A percentile compares a stretch with the other conserved stretches of the same genome.
Conservation (phyloP, 148 eudicot species). For the Spergularia bocconei region DNA sequence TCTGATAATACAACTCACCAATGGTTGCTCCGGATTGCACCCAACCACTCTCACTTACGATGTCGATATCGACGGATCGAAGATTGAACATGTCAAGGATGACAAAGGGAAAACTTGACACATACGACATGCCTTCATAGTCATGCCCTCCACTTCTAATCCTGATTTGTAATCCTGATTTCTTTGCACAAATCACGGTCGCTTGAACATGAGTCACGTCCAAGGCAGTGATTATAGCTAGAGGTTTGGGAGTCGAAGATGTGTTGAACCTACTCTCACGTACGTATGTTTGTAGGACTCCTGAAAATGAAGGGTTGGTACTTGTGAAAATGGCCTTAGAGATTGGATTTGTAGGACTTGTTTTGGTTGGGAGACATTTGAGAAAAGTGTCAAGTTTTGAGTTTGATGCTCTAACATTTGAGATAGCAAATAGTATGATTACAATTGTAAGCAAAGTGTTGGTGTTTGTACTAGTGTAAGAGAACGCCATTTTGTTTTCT, state of each 20-base stretch:
- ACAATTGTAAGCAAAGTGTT: too few relatives aligned
- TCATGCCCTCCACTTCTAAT: slow-evolving; percentile 42
- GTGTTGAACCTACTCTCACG: slow-evolving; percentile 34
- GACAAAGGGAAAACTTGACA: slow-evolving; percentile 26
- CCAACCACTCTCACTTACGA: slow-evolving; percentile 26
- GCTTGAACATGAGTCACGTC: slow-evolving; percentile 37
- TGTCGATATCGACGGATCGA: slow-evolving; percentile 22
- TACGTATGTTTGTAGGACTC: slow-evolving; percentile 23
- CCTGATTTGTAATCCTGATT: slow-evolving; percentile 20
- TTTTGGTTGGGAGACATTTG: slow-evolving; percentile 25
- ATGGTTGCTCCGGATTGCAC: slow-evolving; percentile 34
- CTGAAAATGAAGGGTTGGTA: slow-evolving; percentile 14
- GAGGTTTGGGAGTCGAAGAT: slow-evolving; percentile 34
- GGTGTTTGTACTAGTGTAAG: too few relatives aligned
- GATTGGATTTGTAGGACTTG: background rate
- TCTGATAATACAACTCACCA: slow-evolving; percentile 33
- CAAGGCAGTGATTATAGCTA: slow-evolving; percentile 30
- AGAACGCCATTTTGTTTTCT: too few relatives aligned
- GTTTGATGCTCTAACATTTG: background rate
- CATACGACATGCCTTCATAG: slow-evolving; percentile 38
- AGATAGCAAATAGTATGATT: background rate
- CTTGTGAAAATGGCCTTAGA: slow-evolving; percentile 17
- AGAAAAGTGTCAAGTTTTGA: slow-evolving; percentile 26
- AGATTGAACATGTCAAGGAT: slow-evolving; percentile 36
- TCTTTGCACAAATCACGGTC: slow-evolving; percentile 29